Evolutionary conservation across 2,329 filamentous ascomycete genomes (phyloP).

Genomic region (Neofusicoccum laricinum): DNA sequence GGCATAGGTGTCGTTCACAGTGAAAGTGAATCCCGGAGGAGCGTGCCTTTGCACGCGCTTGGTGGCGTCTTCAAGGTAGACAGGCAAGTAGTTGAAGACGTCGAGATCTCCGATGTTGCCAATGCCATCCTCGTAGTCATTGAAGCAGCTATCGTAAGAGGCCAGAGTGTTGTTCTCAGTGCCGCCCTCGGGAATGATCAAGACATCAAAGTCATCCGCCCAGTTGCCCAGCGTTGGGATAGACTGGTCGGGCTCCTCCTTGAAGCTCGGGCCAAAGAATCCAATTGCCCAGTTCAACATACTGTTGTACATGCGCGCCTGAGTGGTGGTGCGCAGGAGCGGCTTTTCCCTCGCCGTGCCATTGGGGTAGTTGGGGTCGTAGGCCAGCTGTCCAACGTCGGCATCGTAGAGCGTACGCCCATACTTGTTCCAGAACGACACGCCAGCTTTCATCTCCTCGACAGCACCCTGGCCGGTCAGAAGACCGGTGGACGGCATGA

Average conservation of each 20-base stretch:
- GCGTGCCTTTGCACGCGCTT: slow-evolving; percentile 47
- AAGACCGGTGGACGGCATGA: slow-evolving; percentile 39
- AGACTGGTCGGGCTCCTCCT: slow-evolving; percentile 28
- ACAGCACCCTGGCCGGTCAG: slow-evolving; percentile 51
- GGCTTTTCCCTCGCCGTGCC: slow-evolving; percentile 38
- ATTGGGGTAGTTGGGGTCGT: slow-evolving; percentile 46
- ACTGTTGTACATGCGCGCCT: slow-evolving; percentile 55
- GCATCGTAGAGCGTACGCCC: slow-evolving; percentile 54
- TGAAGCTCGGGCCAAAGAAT: slow-evolving; percentile 51
- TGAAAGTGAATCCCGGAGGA: slow-evolving; percentile 49
- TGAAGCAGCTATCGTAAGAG: slow-evolving; percentile 50
- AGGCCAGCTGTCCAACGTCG: slow-evolving; percentile 45
- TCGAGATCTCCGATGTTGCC: slow-evolving; percentile 43
- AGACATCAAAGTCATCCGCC: slow-evolving; percentile 45
- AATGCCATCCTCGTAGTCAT: slow-evolving; percentile 32
- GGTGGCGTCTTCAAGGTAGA: slow-evolving; percentile 47
- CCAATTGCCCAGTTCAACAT: slow-evolving; percentile 52
- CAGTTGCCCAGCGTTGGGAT: slow-evolving; percentile 38
- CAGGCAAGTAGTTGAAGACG: slow-evolving; percentile 44
- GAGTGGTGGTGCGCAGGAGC: slow-evolving; percentile 53
- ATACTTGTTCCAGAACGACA: slow-evolving; percentile 54
- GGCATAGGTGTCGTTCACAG: slow-evolving; percentile 48
- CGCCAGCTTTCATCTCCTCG: slow-evolving; percentile 51
- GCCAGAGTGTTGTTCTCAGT: slow-evolving; percentile 51
- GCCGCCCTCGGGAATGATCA: slow-evolving; percentile 51